Conservation (phyloP, 2,329 filamentous ascomycete species). For the Sclerotinia borealis region DNA sequence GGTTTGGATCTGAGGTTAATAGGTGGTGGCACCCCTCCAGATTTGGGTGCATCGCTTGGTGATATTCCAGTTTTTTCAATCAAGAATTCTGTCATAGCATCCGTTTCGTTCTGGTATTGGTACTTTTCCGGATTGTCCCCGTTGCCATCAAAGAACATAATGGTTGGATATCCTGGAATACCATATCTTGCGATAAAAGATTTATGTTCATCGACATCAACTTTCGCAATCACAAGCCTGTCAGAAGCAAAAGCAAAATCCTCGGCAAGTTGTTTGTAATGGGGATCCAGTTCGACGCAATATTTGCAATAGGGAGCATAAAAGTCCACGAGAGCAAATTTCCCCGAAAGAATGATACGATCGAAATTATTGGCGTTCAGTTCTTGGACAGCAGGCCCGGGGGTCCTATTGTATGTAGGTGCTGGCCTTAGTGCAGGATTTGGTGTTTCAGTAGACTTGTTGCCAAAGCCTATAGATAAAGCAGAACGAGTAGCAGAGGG, state of each 20-base stretch:
- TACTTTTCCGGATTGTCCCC: conserved; percentile 22
- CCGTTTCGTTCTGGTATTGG: conserved; percentile 17
- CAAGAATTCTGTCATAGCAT: conserved; percentile 23
- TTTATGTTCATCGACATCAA: conserved; percentile 84
- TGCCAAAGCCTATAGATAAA: conserved; percentile 26
- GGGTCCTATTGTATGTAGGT: conserved; percentile 13
- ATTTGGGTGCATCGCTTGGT: conserved; percentile 18
- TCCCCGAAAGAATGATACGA: conserved; percentile 78
- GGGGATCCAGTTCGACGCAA: conserved; percentile 88
- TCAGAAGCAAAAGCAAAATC: conserved; percentile 68
- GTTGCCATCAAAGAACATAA: conserved; percentile 71
- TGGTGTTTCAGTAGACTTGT: conserved; percentile 21
- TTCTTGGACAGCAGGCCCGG: conserved; percentile 58
- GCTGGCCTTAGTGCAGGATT: conserved; percentile 18
- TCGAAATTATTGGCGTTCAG: conserved; percentile 87
- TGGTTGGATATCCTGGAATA: conserved; percentile 68
- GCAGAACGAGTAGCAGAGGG: conserved; percentile 19
- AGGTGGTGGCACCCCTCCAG: conserved; percentile 25
- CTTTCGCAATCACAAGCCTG: conserved; percentile 80
- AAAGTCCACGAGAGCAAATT: conserved; percentile 93
- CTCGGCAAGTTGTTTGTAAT: conserved; percentile 76
- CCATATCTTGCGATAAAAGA: conserved; percentile 65
- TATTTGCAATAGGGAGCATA: conserved; percentile 97
- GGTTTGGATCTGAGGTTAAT: conserved; percentile 30
- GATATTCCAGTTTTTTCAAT: conserved; percentile 25